These are phyloP conservation scores for Xerocomus nothofagi DNA, from an alignment of 1,284 basidiomycete genomes.

Conservation along the genomic window DNA sequence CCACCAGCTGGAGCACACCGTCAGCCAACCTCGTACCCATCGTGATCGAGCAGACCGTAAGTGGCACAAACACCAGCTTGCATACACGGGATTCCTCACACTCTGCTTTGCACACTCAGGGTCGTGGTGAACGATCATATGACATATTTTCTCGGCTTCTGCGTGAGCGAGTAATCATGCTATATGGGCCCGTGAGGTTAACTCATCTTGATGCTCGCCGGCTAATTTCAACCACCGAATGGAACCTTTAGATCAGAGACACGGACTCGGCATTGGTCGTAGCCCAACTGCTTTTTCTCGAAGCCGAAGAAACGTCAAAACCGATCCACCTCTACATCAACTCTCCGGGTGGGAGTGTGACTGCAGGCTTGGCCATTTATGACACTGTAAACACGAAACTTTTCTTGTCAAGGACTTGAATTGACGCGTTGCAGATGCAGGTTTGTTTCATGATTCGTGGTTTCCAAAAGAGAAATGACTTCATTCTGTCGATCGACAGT, in stretches of 20 bases:
- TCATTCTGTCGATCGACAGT: conserved; percentile 47
- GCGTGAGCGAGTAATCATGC: conserved; percentile 89
- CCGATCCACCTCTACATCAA: conserved; percentile 95
- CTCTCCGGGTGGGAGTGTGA: conserved; percentile 91
- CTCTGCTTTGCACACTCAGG: conserved; percentile 46
- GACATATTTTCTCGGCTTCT: conserved; percentile 92
- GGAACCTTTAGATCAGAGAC: conserved; percentile 70
- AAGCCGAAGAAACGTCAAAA: conserved; percentile 89
- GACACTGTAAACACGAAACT: conserved; percentile 66
- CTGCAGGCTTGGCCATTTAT: conserved; percentile 91
- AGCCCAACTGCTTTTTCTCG: conserved; percentile 89
- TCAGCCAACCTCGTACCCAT: conserved; percentile 77
- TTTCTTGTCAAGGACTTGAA: conserved; percentile 10
- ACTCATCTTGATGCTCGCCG: conserved; percentile 11
- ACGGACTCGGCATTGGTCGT: conserved; percentile 81
- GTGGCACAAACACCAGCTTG: conserved; percentile 25
- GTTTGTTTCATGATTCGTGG: conserved; percentile 38
- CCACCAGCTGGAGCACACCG: conserved; percentile 44
- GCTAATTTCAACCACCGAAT: conserved; percentile 14
- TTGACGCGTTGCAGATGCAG: conserved; percentile 64
- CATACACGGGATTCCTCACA: conserved; percentile 14
- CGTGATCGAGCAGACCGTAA: conserved; percentile 89
- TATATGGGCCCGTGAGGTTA: conserved; percentile 79
- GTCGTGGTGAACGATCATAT: conserved; percentile 89
- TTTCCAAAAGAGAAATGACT: conserved; percentile 10